A percentile compares a stretch with the other conserved stretches of the same genome.
phyloP scores from a whole-genome alignment of 495 filamentous ascomycete genomes.

The Neohortaea acidophila region DNA sequence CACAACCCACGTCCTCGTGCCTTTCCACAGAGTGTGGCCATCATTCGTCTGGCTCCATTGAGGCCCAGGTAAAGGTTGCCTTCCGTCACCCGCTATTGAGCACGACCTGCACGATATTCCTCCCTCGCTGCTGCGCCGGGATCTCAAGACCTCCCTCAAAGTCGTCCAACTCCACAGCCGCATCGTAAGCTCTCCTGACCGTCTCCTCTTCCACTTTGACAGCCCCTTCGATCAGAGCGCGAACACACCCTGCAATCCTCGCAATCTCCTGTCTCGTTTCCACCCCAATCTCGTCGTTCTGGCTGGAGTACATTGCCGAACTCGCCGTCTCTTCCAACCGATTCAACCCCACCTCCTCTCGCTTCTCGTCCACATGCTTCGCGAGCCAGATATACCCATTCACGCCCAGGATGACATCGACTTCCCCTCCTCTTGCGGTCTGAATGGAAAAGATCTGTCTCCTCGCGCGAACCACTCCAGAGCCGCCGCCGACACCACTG shows the following conservation, averaged over 20 bases:
- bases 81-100: constrained; percentile 24
- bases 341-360: constrained; percentile 48
- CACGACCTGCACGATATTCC: constrained; percentile 47
- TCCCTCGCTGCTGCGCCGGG: constrained; percentile 56
- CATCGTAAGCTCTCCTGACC: constrained; percentile 67
- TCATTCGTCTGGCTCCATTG: no score
- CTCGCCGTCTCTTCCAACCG: constrained; percentile 67
- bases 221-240: constrained; percentile 63
- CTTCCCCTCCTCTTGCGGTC: constrained; percentile 50
- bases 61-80: no score
- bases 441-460: constrained; percentile 76
- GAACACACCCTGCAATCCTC: constrained; percentile 61
- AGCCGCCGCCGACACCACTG: constrained; percentile 58
- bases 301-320: constrained; percentile 66
- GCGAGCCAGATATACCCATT: constrained; percentile 94
- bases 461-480: constrained; percentile 62
- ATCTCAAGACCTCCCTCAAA: constrained; percentile 41
- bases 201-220: constrained; percentile 84
- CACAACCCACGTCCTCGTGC: no score
- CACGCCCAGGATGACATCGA: constrained; percentile 81
- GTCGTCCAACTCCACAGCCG: constrained; percentile 54
- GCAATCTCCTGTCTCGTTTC: constrained; percentile 79
- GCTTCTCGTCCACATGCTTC: constrained; percentile 45
- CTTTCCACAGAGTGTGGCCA: no score
- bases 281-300: constrained; percentile 66